A percentile compares a stretch with the other conserved stretches of the same genome.
phyloP scores from a whole-genome alignment of 2,329 filamentous ascomycete genomes.

The Leptoxyphium fumago region DNA sequence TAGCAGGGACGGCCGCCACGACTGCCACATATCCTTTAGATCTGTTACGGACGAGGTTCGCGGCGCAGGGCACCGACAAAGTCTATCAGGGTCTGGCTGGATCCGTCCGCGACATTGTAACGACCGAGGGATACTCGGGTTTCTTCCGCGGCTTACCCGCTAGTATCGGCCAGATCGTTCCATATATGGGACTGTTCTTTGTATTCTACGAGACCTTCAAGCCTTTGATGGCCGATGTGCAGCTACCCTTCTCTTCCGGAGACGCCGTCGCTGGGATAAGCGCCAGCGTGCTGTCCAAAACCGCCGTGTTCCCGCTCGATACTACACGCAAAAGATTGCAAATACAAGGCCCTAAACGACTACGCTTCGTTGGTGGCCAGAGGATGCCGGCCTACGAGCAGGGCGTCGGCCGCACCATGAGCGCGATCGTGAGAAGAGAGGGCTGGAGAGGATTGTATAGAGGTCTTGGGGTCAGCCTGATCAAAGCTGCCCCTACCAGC shows the following conservation, averaged over 20 bases:
- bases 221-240: constrained; percentile 26
- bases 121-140: constrained; percentile 58
- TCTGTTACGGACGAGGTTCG: constrained; percentile 83
- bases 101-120: constrained; percentile 58
- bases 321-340: constrained; percentile 85
- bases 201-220: constrained; percentile 66
- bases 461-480: constrained; percentile 70
- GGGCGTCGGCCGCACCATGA: constrained; percentile 51
- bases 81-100: constrained; percentile 61
- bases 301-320: constrained; percentile 81
- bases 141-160: constrained; percentile 83
- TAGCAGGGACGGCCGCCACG: constrained; percentile 70
- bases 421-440: constrained; percentile 54
- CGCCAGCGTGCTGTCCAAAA: constrained; percentile 73
- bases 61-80: constrained; percentile 71
- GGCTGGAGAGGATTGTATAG: constrained; percentile 72
- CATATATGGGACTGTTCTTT: constrained; percentile 97
- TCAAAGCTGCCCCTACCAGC: constrained; percentile 89
- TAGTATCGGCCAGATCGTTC: constrained; percentile 73
- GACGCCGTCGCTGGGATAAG: constrained; percentile 72
- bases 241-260: constrained; percentile 52
- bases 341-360: constrained; percentile 79
- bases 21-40: constrained; percentile 83
- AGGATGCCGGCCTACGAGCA: constrained; percentile 68
- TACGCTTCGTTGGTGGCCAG: constrained; percentile 53